Conservation (phyloP, 176 grass and related monocot genomes). For the Ensete glaucum region DNA sequence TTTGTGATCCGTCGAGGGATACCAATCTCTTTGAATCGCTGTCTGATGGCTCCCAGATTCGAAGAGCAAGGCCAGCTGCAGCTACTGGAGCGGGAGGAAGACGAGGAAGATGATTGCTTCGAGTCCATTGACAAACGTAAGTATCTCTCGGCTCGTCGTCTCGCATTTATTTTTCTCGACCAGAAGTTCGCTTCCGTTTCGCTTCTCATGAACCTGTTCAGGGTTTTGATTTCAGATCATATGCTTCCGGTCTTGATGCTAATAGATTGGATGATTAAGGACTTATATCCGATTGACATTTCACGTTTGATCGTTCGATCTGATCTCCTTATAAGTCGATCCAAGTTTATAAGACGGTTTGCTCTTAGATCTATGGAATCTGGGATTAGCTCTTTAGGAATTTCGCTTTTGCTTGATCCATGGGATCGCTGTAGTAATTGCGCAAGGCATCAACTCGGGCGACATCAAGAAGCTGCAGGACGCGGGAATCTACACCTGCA, state of each 20-base stretch:
- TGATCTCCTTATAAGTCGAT: background rate
- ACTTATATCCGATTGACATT: background rate
- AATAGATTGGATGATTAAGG: background rate
- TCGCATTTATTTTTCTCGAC: background rate
- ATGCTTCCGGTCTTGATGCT: background rate
- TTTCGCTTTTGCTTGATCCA: slow-evolving; percentile 2
- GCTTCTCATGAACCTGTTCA: background rate
- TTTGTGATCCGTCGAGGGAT: background rate
- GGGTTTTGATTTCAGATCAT: background rate
- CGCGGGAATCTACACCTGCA: slow-evolving; percentile 95
- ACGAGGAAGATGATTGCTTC: slow-evolving; percentile 81
- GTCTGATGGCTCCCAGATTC: slow-evolving; percentile 30
- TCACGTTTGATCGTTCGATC: background rate
- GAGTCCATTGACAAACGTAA: slow-evolving; percentile 81
- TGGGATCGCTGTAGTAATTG: slow-evolving; percentile 51
- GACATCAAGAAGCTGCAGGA: slow-evolving; percentile 96
- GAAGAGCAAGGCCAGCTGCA: slow-evolving; percentile 78
- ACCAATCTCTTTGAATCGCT: background rate
- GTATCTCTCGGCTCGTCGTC: slow-evolving; percentile 3
- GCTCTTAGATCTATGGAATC: background rate
- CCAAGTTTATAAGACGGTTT: background rate
- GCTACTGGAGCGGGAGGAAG: slow-evolving; percentile 61
- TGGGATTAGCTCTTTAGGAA: background rate
- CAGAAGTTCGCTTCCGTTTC: background rate
- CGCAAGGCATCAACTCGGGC: slow-evolving; percentile 84